Evolutionary conservation across 345 rosid species (phyloP).

Genomic region (Pugionium cornutum): DNA sequence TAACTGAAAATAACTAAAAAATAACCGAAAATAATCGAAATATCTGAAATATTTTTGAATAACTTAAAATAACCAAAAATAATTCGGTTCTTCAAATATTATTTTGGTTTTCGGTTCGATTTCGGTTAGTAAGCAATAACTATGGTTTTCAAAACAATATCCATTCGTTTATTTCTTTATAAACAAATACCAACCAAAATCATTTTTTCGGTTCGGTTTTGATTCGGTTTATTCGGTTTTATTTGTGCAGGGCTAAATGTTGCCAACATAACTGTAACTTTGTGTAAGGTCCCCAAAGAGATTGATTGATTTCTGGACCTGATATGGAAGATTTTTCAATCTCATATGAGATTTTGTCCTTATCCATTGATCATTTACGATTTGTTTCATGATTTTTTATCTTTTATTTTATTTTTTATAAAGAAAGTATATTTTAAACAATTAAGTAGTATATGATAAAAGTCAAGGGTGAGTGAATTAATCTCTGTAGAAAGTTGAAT

Average conservation of each 20-base stretch:
- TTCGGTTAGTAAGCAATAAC: no score
- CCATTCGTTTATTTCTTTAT: no score
- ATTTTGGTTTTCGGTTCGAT: no score
- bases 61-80: no score
- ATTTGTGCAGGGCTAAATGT: background rate
- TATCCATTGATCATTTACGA: constrained; percentile 5
- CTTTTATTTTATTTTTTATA: background rate
- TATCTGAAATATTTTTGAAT: no score
- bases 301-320: constrained; percentile 25
- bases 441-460: background rate
- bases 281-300: constrained; percentile 30
- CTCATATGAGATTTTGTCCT: constrained; percentile 36
- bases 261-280: constrained; percentile 35
- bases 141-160: no score
- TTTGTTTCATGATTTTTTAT: constrained; percentile 2
- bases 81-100: no score
- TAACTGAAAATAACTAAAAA: no score
- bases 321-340: constrained; percentile 24
- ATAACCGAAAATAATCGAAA: no score
- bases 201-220: no score
- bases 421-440: background rate
- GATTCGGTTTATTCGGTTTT: no score
- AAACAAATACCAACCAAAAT: no score
- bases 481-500: constrained; percentile 12
- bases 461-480: background rate